Evolutionary conservation across 2,329 filamentous ascomycete genomes (phyloP).

Genomic region (Hypocrella siamensis): DNA sequence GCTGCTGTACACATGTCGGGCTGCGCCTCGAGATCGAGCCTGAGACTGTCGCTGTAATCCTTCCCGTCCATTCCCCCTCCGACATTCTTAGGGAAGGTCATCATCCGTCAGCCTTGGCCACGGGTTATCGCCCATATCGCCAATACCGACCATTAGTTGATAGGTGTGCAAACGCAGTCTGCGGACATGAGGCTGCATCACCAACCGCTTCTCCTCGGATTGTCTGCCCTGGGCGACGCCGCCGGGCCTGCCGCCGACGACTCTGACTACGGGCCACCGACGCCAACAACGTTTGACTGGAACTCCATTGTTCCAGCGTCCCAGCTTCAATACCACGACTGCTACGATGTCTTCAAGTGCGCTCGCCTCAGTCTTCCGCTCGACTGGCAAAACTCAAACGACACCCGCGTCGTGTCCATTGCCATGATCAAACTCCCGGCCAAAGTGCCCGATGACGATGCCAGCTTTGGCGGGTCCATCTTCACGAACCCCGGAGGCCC

Average conservation of each 20-base stretch:
- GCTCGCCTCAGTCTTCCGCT: conserved; percentile 26
- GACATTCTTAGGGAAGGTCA: no score
- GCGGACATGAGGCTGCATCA: no score
- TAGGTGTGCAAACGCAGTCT: no score
- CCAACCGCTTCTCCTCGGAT: no score
- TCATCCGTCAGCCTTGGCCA: no score
- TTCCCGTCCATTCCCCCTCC: no score
- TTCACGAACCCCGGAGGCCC: conserved; percentile 30
- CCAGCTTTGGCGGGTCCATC: conserved; percentile 24
- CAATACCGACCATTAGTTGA: no score
- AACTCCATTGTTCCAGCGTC: conserved; percentile 15
- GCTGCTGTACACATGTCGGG: no score
- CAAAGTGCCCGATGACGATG: conserved; percentile 18
- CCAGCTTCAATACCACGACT: conserved; percentile 21
- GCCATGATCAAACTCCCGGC: conserved; percentile 26
- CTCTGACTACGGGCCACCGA: neutral
- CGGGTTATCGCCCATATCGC: no score
- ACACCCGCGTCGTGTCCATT: conserved; percentile 17
- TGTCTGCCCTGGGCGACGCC: no score
- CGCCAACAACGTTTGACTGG: conserved; percentile 18
- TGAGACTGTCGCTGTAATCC: no score
- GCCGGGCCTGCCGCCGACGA: neutral
- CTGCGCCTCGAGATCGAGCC: no score
- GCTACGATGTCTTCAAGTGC: conserved; percentile 22
- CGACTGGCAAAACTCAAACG: conserved; percentile 21